These are phyloP conservation scores for Candida tunisiensis DNA, from an alignment of 1,139 yeast species.

Conservation along the genomic window DNA sequence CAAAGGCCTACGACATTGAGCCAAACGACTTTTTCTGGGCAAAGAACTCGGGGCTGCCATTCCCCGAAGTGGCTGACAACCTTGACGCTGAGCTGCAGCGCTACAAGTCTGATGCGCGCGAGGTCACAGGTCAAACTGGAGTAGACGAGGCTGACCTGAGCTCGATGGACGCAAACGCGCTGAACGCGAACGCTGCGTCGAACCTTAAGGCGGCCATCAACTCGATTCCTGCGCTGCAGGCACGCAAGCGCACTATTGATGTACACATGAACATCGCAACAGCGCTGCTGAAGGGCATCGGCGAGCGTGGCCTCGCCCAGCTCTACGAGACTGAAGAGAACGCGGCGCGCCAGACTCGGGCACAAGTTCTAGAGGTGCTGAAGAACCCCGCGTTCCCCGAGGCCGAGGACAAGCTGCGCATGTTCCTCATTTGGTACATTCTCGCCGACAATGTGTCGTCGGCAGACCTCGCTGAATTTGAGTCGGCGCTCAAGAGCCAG, in stretches of 20 bases:
- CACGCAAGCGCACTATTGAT: constrained; percentile 75
- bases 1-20: constrained; percentile 68
- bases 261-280: constrained; percentile 96
- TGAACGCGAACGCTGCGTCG: constrained; percentile 46
- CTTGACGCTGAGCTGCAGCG: constrained; percentile 69
- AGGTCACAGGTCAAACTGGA: constrained; percentile 68
- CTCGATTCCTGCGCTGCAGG: constrained; percentile 81
- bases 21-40: constrained; percentile 90
- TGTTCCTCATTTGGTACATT: constrained; percentile 59
- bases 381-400: constrained; percentile 27
- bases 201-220: constrained; percentile 80
- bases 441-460: constrained; percentile 37
- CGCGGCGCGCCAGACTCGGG: constrained; percentile 28
- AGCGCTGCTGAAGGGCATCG: constrained; percentile 64
- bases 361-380: constrained; percentile 24
- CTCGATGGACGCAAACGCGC: constrained; percentile 13
- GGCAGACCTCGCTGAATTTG: constrained; percentile 50
- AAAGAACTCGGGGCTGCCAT: constrained; percentile 70
- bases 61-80: constrained; percentile 95
- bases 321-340: constrained; percentile 86
- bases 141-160: constrained; percentile 48
- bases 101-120: constrained; percentile 79
- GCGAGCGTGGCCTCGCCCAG: constrained; percentile 71
- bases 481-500: constrained; percentile 41
- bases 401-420: constrained; percentile 66